Percentiles rank a stretch among this genome's conserved stretches.
These are phyloP conservation scores for Tephrocybe sp. DNA, from an alignment of 768 basidiomycete species.

Conservation along the genomic window DNA sequence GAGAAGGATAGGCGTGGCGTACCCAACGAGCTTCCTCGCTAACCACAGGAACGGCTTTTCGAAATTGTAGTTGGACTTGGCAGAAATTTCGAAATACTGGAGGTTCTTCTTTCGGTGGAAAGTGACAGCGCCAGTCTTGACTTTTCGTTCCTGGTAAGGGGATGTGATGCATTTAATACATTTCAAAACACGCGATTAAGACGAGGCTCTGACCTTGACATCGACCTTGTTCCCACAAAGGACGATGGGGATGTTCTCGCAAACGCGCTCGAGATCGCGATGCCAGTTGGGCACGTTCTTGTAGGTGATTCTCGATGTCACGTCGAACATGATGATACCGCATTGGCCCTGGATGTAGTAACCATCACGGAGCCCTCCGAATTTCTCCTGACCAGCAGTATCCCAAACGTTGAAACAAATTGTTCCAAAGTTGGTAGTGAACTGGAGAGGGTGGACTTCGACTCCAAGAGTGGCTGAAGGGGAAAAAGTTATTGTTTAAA, in stretches of 20 bases:
- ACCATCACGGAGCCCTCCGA: conserved; percentile 96
- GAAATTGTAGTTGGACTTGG: conserved; percentile 99
- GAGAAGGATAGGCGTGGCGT: conserved; percentile 26
- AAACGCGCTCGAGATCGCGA: conserved; percentile 98
- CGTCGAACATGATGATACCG: conserved; percentile 99
- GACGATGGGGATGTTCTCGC: conserved; percentile 99
- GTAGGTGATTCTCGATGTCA: conserved; percentile 99
- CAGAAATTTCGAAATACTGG: conserved; percentile 99
- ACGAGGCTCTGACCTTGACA: conserved; percentile 75
- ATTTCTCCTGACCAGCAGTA: conserved; percentile 99
- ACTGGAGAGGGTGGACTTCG: conserved; percentile 94
- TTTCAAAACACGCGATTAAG: conserved; percentile 9
- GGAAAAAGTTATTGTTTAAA: background rate
- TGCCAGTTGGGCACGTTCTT: conserved; percentile 99
- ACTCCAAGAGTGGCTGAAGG: conserved; percentile 93
- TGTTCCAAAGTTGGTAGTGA: conserved; percentile 97
- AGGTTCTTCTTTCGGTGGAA: conserved; percentile 99
- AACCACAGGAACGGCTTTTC: conserved; percentile 99
- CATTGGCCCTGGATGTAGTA: conserved; percentile 98
- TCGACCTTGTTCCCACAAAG: conserved; percentile 99
- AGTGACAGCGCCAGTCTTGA: conserved; percentile 96
- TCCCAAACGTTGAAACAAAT: conserved; percentile 99
- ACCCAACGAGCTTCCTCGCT: conserved; percentile 97
- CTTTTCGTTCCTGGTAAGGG: conserved; percentile 87
- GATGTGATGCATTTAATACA: conserved; percentile 3